Percentiles rank a stretch among this genome's conserved stretches.
phyloP scores from a whole-genome alignment of 345 rosid genomes.

The Raphanus sativus region DNA sequence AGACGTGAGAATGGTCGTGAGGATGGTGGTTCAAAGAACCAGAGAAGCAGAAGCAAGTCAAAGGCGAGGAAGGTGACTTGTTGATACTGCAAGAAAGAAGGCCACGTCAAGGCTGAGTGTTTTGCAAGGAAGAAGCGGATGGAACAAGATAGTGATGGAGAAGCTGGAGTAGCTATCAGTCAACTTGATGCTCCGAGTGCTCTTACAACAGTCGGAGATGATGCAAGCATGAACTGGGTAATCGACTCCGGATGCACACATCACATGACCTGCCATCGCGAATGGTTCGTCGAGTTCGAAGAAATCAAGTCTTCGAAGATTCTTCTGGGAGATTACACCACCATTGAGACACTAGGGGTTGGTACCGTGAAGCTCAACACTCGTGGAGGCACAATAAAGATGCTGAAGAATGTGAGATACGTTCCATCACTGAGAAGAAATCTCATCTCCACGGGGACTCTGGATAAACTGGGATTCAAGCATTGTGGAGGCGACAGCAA shows the following conservation, averaged over 20 bases:
- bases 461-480: not conserved
- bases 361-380: not conserved
- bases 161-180: not conserved
- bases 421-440: not conserved
- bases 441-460: not conserved
- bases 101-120: too few relatives aligned
- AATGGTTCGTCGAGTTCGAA: not conserved
- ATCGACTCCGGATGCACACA: not conserved
- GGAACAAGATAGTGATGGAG: too few relatives aligned
- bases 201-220: not conserved
- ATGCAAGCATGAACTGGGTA: not conserved
- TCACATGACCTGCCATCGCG: not conserved
- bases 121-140: too few relatives aligned
- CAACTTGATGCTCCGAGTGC: not conserved
- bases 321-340: not conserved
- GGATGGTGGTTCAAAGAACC: too few relatives aligned
- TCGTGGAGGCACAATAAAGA: not conserved
- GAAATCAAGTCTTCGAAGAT: not conserved
- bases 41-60: too few relatives aligned
- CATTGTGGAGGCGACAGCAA: not conserved
- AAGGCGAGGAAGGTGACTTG: too few relatives aligned
- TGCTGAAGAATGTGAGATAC: not conserved
- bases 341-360: not conserved
- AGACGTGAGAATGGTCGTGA: too few relatives aligned
- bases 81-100: too few relatives aligned